Conservation (phyloP, 2,329 filamentous ascomycete genomes). For the Penicillium sp. region DNA sequence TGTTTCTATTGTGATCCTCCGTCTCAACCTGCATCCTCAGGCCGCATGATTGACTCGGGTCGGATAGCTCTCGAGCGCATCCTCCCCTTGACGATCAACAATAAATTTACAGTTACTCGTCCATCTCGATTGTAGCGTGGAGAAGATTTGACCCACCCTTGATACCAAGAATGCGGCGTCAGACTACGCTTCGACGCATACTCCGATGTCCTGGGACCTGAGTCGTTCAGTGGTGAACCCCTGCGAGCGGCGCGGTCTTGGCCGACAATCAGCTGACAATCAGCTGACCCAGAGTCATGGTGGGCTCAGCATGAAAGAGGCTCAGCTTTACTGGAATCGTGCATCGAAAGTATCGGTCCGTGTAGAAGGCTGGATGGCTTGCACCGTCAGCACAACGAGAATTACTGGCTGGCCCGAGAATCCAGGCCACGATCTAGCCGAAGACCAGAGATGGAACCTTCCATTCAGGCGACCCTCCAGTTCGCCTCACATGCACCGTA, state of each 20-base stretch:
- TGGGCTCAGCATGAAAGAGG: slow-evolving; percentile 16
- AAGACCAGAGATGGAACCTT: neutral
- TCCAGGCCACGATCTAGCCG: slow-evolving; percentile 7
- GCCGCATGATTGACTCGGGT: neutral
- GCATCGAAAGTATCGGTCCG: slow-evolving; percentile 2
- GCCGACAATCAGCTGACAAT: slow-evolving; percentile 12
- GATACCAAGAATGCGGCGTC: neutral
- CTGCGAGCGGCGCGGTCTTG: slow-evolving; percentile 14
- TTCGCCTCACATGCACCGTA: no score
- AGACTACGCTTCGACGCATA: slow-evolving; percentile 2
- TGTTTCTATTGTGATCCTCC: slow-evolving; percentile 3
- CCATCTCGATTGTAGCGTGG: slow-evolving; percentile 13
- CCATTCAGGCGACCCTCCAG: no score
- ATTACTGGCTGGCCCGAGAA: neutral
- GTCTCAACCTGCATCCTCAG: neutral
- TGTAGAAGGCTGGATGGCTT: slow-evolving; percentile 8
- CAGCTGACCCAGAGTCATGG: slow-evolving; percentile 10
- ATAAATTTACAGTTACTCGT: slow-evolving; percentile 1
- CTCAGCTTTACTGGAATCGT: slow-evolving; percentile 11
- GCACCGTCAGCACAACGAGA: slow-evolving; percentile 1
- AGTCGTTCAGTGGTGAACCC: slow-evolving; percentile 15
- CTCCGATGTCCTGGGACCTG: slow-evolving; percentile 15
- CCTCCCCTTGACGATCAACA: neutral
- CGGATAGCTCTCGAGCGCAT: slow-evolving; percentile 3
- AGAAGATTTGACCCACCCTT: slow-evolving; percentile 2